phyloP scores from a whole-genome alignment of 371 early-diverging fungal genomes.

The Mortierella sp. region DNA sequence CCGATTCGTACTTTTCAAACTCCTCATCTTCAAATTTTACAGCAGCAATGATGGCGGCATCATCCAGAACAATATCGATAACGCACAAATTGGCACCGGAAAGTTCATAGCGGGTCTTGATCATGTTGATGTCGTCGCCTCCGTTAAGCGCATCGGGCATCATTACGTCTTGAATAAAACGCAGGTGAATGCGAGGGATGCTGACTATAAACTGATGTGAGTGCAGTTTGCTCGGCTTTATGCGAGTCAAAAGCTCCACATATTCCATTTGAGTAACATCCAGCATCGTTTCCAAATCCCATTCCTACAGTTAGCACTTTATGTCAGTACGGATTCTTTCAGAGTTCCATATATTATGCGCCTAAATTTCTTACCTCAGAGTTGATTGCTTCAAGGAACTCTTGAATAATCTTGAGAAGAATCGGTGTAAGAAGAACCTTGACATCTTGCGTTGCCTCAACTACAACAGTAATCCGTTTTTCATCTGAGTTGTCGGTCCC shows the following conservation, averaged over 20 bases:
- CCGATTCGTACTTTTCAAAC: constrained; percentile 68
- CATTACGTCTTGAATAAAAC: constrained; percentile 84
- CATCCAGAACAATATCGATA: constrained; percentile 72
- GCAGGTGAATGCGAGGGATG: constrained; percentile 73
- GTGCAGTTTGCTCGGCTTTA: constrained; percentile 60
- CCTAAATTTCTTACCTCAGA: constrained; percentile 64
- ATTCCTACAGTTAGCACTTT: constrained; percentile 59
- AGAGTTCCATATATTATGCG: not conserved
- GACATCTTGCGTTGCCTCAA: constrained; percentile 72
- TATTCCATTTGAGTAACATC: constrained; percentile 80
- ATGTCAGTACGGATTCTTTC: constrained; percentile 2
- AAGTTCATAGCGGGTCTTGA: constrained; percentile 74
- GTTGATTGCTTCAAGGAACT: constrained; percentile 75
- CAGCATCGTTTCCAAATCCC: constrained; percentile 77
- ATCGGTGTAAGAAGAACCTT: constrained; percentile 79
- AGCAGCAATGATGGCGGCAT: constrained; percentile 66
- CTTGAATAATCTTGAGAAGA: constrained; percentile 78
- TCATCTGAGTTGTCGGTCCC: constrained; percentile 41
- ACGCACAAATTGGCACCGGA: constrained; percentile 76
- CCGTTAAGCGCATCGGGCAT: constrained; percentile 77
- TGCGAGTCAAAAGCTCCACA: constrained; percentile 69
- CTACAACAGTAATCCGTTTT: constrained; percentile 63
- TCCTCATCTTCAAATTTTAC: constrained; percentile 73
- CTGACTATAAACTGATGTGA: constrained; percentile 71
- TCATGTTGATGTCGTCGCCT: constrained; percentile 62